Conservation (phyloP, 441 rosid genomes). For the Adansonia rubrostipa region DNA sequence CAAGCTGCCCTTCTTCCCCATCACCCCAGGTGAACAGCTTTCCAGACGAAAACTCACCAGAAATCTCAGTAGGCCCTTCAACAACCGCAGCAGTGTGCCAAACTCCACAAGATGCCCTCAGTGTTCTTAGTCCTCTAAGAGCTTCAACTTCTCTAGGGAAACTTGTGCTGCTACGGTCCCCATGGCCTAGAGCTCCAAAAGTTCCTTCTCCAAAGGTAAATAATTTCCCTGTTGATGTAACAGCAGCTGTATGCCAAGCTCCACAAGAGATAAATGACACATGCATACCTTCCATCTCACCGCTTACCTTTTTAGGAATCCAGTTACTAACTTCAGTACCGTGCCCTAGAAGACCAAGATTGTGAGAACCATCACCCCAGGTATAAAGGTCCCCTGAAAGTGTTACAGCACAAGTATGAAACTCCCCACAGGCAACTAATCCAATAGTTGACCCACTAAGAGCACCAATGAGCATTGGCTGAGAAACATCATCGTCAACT, state of each 20-base stretch:
- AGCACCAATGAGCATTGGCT: constrained; percentile 60
- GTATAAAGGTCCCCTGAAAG: constrained; percentile 67
- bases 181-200: constrained; percentile 74
- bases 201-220: constrained; percentile 76
- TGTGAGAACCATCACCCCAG: constrained; percentile 75
- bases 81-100: constrained; percentile 83
- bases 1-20: constrained; percentile 74
- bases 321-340: constrained; percentile 63
- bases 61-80: constrained; percentile 45
- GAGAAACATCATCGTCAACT: constrained; percentile 56
- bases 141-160: constrained; percentile 69
- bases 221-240: constrained; percentile 64
- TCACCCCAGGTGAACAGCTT: constrained; percentile 80
- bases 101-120: constrained; percentile 62
- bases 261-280: constrained; percentile 70
- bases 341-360: constrained; percentile 66
- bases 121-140: constrained; percentile 54
- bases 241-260: constrained; percentile 75
- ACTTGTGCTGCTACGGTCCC: constrained; percentile 55
- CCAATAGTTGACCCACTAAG: constrained; percentile 46
- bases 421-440: constrained; percentile 70
- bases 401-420: constrained; percentile 77
- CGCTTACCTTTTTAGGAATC: constrained; percentile 61
- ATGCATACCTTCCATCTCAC: constrained; percentile 61
- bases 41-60: constrained; percentile 35